A percentile compares a stretch with the other conserved stretches of the same genome.
Conservation (phyloP, 345 rosid genomes). For the Isatis tinctoria region DNA sequence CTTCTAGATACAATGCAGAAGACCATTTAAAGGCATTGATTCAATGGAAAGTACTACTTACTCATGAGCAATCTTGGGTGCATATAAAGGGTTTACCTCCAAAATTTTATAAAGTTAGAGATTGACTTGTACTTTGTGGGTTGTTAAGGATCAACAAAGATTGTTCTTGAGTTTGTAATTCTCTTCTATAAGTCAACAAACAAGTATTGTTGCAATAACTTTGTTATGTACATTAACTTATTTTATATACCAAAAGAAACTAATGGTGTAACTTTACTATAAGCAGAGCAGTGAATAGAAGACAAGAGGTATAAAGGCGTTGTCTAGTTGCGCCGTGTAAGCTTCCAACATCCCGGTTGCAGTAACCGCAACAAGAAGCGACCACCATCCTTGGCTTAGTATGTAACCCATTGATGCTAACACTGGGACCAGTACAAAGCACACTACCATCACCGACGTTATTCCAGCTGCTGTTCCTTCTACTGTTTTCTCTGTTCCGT, state of each 20-base stretch:
- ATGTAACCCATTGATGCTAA: slow-evolving; percentile 85
- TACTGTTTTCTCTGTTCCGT: slow-evolving; percentile 80
- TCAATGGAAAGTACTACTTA: too few species aligned
- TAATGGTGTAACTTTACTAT: slow-evolving; percentile 23
- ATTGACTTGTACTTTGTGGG: neutral
- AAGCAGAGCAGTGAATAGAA: slow-evolving; percentile 93
- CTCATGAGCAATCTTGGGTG: neutral
- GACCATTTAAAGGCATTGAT: too few species aligned
- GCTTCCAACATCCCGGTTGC: slow-evolving; percentile 91
- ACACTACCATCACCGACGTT: slow-evolving; percentile 74
- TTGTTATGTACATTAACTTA: slow-evolving; percentile 12
- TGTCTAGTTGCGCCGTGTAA: slow-evolving; percentile 88
- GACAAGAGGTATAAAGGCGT: slow-evolving; percentile 90
- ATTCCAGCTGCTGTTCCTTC: slow-evolving; percentile 99
- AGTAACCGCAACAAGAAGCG: slow-evolving; percentile 68
- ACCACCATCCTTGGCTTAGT: slow-evolving; percentile 81
- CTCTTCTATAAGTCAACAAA: neutral
- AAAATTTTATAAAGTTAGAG: too few species aligned
- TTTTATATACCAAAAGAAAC: neutral
- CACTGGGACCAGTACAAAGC: slow-evolving; percentile 73
- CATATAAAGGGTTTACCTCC: too few species aligned
- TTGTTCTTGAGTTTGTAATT: neutral
- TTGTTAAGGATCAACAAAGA: neutral
- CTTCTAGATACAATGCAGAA: too few species aligned
- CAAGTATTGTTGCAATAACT: neutral